These are phyloP conservation scores for Aureobasidium melanogenum DNA, from an alignment of 2,329 filamentous ascomycete genomes.

Conservation along the genomic window DNA sequence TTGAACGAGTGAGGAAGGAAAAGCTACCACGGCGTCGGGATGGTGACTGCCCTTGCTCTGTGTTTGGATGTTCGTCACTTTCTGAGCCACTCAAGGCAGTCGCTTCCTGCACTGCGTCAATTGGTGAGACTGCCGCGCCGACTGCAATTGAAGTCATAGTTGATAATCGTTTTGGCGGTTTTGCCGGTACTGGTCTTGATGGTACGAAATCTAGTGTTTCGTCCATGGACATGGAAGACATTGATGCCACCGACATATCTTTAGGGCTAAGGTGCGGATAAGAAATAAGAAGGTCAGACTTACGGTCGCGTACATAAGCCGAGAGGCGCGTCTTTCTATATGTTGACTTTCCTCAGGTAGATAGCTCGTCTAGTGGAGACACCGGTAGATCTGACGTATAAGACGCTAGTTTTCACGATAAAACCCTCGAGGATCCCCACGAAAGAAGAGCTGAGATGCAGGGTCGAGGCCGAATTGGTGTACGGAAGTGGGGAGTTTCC, in stretches of 20 bases:
- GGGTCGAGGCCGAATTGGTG: slow-evolving; percentile 3
- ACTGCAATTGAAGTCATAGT: background rate
- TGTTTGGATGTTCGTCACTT: background rate
- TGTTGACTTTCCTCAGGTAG: background rate
- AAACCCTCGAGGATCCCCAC: slow-evolving; percentile 1
- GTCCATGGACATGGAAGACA: slow-evolving; percentile 4
- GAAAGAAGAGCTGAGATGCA: slow-evolving; percentile 2
- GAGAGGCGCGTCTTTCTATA: slow-evolving; percentile 4
- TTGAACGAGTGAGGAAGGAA: slow-evolving; percentile 14
- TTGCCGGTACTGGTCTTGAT: background rate
- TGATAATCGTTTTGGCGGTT: background rate
- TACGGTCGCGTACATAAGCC: background rate
- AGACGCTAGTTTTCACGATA: background rate
- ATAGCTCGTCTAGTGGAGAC: background rate
- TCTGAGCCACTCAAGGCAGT: slow-evolving; percentile 4
- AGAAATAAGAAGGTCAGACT: background rate
- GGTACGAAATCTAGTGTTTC: background rate
- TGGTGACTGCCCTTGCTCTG: background rate
- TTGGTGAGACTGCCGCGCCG: background rate
- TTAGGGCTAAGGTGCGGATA: background rate
- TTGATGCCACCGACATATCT: slow-evolving; percentile 3
- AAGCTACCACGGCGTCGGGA: slow-evolving; percentile 11
- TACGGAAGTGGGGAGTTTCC: slow-evolving; percentile 3
- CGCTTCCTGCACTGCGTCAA: slow-evolving; percentile 4
- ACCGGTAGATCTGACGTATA: background rate